phyloP scores from a whole-genome alignment of 352 stramenopile species.

The Aphanomyces euteiches region DNA sequence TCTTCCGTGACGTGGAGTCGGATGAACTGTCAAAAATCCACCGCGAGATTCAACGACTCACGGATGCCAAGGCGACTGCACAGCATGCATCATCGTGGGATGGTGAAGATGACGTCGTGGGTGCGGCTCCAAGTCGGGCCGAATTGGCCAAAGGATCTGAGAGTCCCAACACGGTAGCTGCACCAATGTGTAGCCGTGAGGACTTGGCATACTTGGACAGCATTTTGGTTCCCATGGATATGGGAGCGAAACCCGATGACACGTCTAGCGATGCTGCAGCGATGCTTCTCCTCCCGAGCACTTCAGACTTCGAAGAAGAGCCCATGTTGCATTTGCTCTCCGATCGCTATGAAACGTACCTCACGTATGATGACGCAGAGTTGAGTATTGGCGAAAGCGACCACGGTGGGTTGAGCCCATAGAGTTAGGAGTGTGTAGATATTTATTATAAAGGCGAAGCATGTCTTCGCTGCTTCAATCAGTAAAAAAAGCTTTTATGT shows the following conservation, averaged over 20 bases:
- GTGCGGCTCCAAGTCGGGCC: background rate
- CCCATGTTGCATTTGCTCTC: conserved; percentile 16
- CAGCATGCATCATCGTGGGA: conserved; percentile 37
- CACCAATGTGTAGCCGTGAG: conserved; percentile 21
- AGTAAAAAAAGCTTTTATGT: no score
- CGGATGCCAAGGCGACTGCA: conserved; percentile 45
- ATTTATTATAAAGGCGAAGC: conserved; percentile 6
- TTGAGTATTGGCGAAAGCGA: conserved; percentile 11
- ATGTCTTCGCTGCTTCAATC: no score
- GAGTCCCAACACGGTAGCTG: conserved; percentile 18
- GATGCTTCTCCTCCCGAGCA: background rate
- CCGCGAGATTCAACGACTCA: conserved; percentile 75
- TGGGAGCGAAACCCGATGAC: background rate
- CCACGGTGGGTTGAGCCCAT: background rate
- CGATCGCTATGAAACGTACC: conserved; percentile 25
- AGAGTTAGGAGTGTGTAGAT: background rate
- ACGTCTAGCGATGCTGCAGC: background rate
- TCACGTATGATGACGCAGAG: conserved; percentile 24
- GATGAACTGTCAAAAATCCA: conserved; percentile 83
- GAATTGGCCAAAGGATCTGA: background rate
- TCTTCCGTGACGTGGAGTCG: conserved; percentile 61
- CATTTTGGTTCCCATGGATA: conserved; percentile 6
- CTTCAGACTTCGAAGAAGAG: background rate
- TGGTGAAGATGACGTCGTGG: conserved; percentile 29
- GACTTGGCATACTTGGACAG: conserved; percentile 24